Base-by-base conservation (phyloP, 768 basidiomycete species). In the Mycena chlorophos region DNA sequence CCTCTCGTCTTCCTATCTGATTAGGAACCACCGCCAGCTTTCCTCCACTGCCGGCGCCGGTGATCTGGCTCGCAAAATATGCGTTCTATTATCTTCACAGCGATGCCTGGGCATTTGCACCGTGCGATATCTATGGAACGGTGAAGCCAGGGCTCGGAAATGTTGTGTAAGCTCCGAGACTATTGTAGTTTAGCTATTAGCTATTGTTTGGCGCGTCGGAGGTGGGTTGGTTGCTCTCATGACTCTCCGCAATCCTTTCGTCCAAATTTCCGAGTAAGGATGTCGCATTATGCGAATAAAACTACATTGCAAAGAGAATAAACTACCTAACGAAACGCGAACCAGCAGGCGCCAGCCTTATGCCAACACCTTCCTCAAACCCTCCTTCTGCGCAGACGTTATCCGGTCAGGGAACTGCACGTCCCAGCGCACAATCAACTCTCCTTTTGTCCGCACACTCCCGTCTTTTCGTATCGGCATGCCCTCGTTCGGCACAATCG, bases 391-490 rank as follows among this genome's bases (percentile, higher is more conserved):
- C 17, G 79, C 73, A 2, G 82, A 71, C 12, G 89, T 88, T 56
- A 98, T 68, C 43, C 81, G 75, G 26, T 83, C 80, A 0, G 96
- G 96, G 80, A 98, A 95, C 23, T 83, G 77, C 20, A 96, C 81
- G 38, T 96, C 83, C 90, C 88, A 92, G 58, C 80, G 82, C 46
- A 96, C 79, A 47, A 90, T 75, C 49, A 98, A 69, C 71, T 98
- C 91, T 1, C 96, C 96, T 73, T 90, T 92, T 58, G 75, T 82
- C 73, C 78, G 81, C 54, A 75, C 75, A 39, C 75, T 77, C 17
- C 86, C 86, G 56, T 86, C 88, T 69, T 91, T 94, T 54, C 93
- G 80, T 45, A 94, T 85, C 2, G 95, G 94, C 92, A 95, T 94
- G 6, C 94, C 94, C 69, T 97, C 93, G 2, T 86, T 88, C 2